Percentiles rank a stretch among this genome's conserved stretches.
These are phyloP conservation scores for Daldinia sp. DNA, from an alignment of 2,329 filamentous ascomycete species.

Conservation along the genomic window DNA sequence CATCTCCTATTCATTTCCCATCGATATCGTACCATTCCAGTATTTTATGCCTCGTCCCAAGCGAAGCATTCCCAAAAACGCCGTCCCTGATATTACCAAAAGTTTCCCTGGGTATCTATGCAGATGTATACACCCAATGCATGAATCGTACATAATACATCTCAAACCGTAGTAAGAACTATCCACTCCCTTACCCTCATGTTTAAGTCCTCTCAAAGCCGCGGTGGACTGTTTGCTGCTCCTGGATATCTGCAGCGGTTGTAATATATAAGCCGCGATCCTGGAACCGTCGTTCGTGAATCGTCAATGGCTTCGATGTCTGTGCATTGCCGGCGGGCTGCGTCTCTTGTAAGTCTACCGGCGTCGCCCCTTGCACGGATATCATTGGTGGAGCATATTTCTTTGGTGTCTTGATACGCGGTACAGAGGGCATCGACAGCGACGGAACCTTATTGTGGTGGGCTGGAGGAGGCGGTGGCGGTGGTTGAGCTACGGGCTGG, in stretches of 20 bases:
- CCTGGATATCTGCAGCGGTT: neutral
- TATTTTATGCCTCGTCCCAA: constrained; percentile 3
- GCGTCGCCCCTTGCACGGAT: constrained; percentile 1
- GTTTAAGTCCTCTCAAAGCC: neutral
- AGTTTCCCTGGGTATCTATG: constrained; percentile 18
- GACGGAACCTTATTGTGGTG: constrained; percentile 10
- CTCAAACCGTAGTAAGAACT: neutral
- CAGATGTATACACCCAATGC: constrained; percentile 8
- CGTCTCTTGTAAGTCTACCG: constrained; percentile 5
- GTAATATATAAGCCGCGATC: constrained; percentile 20
- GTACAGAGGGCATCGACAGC: constrained; percentile 2
- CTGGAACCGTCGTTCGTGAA: constrained; percentile 9
- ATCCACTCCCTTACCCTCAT: neutral
- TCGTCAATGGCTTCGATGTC: constrained; percentile 11
- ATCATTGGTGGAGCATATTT: constrained; percentile 10
- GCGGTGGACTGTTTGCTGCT: neutral
- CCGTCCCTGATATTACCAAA: constrained; percentile 11
- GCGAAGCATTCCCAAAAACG: constrained; percentile 18
- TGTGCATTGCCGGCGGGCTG: neutral
- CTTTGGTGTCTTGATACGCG: constrained; percentile 1
- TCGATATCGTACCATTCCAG: neutral
- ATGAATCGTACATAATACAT: constrained; percentile 2
- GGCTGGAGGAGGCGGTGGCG: constrained; percentile 1
- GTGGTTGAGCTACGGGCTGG: neutral
- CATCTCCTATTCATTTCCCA: neutral